phyloP scores from a whole-genome alignment of 495 filamentous ascomycete genomes.

The Halenospora varia region DNA sequence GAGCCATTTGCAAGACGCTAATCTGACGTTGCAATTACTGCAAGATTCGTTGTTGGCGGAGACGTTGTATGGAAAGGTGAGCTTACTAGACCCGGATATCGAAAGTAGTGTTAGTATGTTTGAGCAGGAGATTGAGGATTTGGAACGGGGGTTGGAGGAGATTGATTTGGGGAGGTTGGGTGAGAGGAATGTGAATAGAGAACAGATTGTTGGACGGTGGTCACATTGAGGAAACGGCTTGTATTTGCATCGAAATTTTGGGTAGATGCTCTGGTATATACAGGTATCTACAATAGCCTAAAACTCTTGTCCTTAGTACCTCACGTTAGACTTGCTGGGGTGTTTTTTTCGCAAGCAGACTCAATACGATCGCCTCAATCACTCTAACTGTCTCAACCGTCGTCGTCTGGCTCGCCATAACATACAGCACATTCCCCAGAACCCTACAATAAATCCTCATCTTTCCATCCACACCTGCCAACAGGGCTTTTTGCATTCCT shows the following conservation, averaged over 20 bases:
- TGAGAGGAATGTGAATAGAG: constrained; percentile 33
- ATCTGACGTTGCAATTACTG: constrained; percentile 35
- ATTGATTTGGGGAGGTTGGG: constrained; percentile 28
- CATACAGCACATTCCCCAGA: constrained; percentile 71
- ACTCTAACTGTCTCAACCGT: constrained; percentile 41
- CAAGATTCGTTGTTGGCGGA: constrained; percentile 40
- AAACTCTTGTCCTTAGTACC: too few relatives aligned
- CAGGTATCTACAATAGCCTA: too few relatives aligned
- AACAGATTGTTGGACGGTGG: constrained; percentile 38
- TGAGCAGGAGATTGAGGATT: constrained; percentile 30
- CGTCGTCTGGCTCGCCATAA: constrained; percentile 68
- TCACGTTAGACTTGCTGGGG: too few relatives aligned
- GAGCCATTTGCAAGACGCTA: constrained; percentile 34
- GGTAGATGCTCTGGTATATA: too few relatives aligned
- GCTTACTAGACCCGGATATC: constrained; percentile 38
- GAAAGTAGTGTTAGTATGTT: constrained; percentile 32
- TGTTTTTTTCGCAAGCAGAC: not conserved
- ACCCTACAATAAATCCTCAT: constrained; percentile 64
- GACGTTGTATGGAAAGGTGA: constrained; percentile 32
- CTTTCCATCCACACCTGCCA: constrained; percentile 22
- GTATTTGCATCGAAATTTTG: too few relatives aligned
- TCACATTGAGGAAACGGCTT: constrained; percentile 17
- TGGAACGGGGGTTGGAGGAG: constrained; percentile 25
- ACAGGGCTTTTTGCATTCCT: constrained; percentile 52
- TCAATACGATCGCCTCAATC: constrained; percentile 36